phyloP scores from a whole-genome alignment of 2,329 filamentous ascomycete genomes.

The Penicillium sp. region DNA sequence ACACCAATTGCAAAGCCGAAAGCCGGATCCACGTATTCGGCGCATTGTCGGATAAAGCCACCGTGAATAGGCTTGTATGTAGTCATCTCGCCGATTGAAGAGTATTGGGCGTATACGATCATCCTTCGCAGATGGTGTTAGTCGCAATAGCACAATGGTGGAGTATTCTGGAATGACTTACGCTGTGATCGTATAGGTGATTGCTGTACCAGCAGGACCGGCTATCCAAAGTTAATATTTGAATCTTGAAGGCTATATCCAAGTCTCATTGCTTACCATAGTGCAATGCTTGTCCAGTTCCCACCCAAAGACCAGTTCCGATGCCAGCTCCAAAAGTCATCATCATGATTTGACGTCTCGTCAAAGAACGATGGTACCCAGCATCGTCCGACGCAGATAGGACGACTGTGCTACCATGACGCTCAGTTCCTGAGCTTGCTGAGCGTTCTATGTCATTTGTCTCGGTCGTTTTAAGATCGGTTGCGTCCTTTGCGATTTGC shows the following conservation, averaged over 20 bases:
- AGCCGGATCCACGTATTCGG: constrained; percentile 36
- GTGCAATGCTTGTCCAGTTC: constrained; percentile 37
- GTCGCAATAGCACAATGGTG: background rate
- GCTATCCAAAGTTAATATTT: constrained; percentile 15
- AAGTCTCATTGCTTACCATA: constrained; percentile 24
- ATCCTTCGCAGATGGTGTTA: constrained; percentile 20
- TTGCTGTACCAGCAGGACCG: constrained; percentile 34
- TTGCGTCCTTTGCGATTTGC: background rate
- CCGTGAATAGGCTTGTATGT: constrained; percentile 36
- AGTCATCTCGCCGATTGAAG: constrained; percentile 37
- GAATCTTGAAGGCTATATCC: background rate
- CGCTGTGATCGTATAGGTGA: constrained; percentile 37
- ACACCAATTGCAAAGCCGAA: constrained; percentile 38
- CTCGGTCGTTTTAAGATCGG: constrained; percentile 3
- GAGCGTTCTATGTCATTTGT: constrained; percentile 16
- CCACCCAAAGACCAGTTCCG: constrained; percentile 39
- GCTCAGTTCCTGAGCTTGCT: constrained; percentile 11
- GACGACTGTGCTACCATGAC: constrained; percentile 11
- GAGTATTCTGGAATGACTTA: background rate
- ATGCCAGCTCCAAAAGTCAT: constrained; percentile 41
- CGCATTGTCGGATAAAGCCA: constrained; percentile 35
- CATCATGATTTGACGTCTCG: constrained; percentile 40
- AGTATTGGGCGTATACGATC: constrained; percentile 36
- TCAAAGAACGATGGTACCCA: constrained; percentile 34
- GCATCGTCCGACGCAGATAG: constrained; percentile 20